Evolutionary conservation across 2,329 filamentous ascomycete genomes (phyloP), one percentile per base, ranked within the genome.

Genomic region (Podosphaera xanthii): DNA sequence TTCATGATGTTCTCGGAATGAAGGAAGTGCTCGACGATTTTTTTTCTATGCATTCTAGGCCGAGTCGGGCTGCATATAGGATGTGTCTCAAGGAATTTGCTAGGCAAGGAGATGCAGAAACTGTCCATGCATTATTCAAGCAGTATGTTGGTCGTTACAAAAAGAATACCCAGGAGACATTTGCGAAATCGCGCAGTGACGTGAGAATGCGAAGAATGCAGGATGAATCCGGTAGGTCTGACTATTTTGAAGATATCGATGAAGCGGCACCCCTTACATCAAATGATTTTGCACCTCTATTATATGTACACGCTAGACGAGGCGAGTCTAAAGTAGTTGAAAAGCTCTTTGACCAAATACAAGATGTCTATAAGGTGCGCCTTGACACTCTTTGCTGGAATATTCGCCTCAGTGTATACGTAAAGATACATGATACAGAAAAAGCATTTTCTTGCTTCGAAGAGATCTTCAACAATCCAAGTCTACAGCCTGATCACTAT

Each of bases 331-430:
- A 72, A 2, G 74, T 78, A 57, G 80, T 83, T 0, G 71, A 78
- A 57, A 69, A 73, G 30, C 77, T 83, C 42, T 84, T 96, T 61
- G 67, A 79, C 54, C 73, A 76, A n/a, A 79, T 92, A 59, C 67
- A 69, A 33, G 65, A 71, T 5, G 73, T 79, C 57, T 83, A 82
- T 65, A 70, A 73, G 0, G 64, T 84, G 14, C 63, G 72, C 49
- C 83, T 83, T 5, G 79, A 81, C 62, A 69, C 76, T 1, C 68
- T 74, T 42, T 80, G 78, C 62, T 94, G 85, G 83, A 94, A 94
- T 67, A 81, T 83, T 31, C 70, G 95, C 35, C 74, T 97, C 53
- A 80, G 83, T 65, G 83, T 84, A 2, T 79, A 89, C 69, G 76
- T 77, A 22, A 81, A 80, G 64, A 77, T 78, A 0, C 76, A 80